Evolutionary conservation across 2,329 filamentous ascomycete genomes (phyloP), one percentile per base, ranked within the genome.

Genomic region (Aspergillus oerlinghausenensis): DNA sequence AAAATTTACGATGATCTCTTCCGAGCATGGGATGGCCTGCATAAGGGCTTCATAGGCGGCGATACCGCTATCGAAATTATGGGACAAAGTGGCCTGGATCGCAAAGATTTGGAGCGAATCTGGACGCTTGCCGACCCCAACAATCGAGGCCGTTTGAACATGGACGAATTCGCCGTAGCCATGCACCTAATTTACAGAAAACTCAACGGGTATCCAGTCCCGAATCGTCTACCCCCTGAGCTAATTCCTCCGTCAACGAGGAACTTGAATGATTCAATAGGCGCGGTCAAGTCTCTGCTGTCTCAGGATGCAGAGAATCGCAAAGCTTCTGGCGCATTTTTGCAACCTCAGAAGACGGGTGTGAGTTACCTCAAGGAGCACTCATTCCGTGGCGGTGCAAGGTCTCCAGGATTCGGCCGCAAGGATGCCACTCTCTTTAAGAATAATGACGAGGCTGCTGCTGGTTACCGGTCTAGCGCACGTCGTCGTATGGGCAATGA

Each of bases 121-220:
- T 99, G 94, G 94, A 97, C 94, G 9, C 79, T 99, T 57, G 88
- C 93, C 3, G 94, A 99, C 71, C 88, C 92, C 32, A 88, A 92
- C 62, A 97, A 99, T 74, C 94, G 94, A 73, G 94, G 94, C 19
- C 88, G 92, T 55, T 82, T 99, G 29, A 92, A 99, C 67, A 84
- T 97, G 68, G 94, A 99, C 71, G 94, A 99, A 70, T 99, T 99
- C 70, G 92, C 94, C 8, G 93, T 99, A 52, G 92, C 92, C 9
- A 99, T 99, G 94, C 94, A 99, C 82, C 79, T 99, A 75, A 99
- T 99, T 67, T 99, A 99, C 77, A 85, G 94, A 66, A 96, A 95
- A 72, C 82, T 99, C 53, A 97, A 99, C 67, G 93, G 93, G 38
- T 97, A 97, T 69, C 92, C 93, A 1, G 82, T 97, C 32, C 94